Evolutionary conservation across 352 stramenopile species (phyloP).

Genomic region (Phytopythium chamaehyphon): DNA sequence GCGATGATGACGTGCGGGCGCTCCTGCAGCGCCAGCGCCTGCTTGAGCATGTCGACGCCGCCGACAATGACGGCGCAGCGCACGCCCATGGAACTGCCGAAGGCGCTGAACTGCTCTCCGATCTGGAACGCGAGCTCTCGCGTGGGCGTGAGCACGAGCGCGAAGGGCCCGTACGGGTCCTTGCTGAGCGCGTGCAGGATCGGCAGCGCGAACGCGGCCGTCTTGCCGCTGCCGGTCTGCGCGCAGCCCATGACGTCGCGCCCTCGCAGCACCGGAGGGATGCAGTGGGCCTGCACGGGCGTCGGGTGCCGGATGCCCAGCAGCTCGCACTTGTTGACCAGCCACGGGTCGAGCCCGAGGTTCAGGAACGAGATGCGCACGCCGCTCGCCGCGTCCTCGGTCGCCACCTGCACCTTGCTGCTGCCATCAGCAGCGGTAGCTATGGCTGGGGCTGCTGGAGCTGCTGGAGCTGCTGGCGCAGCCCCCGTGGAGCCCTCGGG

Average conservation of each 20-base stretch:
- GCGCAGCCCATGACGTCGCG: slow-evolving; percentile 92
- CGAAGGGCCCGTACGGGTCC: slow-evolving; percentile 95
- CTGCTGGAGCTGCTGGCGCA: no score
- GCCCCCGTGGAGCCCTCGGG: slow-evolving; percentile 10
- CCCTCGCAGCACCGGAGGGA: slow-evolving; percentile 86
- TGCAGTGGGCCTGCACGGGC: slow-evolving; percentile 88
- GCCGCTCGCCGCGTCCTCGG: slow-evolving; percentile 28
- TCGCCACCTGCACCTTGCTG: slow-evolving; percentile 44
- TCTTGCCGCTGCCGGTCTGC: slow-evolving; percentile 97
- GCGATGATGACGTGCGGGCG: slow-evolving; percentile 97
- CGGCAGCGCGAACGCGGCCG: slow-evolving; percentile 96
- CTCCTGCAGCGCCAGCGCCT: slow-evolving; percentile 85
- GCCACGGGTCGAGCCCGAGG: slow-evolving; percentile 83
- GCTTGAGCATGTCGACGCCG: slow-evolving; percentile 93
- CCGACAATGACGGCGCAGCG: slow-evolving; percentile 93
- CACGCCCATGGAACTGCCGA: slow-evolving; percentile 91
- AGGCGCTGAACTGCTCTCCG: slow-evolving; percentile 94
- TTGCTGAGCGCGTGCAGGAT: slow-evolving; percentile 95
- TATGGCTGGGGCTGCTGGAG: no score
- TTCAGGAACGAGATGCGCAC: slow-evolving; percentile 79
- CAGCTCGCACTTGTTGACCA: slow-evolving; percentile 81
- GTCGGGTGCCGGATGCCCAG: slow-evolving; percentile 86
- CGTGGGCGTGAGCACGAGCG: slow-evolving; percentile 95
- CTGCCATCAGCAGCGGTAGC: no score
- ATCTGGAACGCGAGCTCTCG: slow-evolving; percentile 98